These are phyloP conservation scores for Arthrinium phaeospermum DNA, from an alignment of 2,329 filamentous ascomycete species.

Conservation along the genomic window DNA sequence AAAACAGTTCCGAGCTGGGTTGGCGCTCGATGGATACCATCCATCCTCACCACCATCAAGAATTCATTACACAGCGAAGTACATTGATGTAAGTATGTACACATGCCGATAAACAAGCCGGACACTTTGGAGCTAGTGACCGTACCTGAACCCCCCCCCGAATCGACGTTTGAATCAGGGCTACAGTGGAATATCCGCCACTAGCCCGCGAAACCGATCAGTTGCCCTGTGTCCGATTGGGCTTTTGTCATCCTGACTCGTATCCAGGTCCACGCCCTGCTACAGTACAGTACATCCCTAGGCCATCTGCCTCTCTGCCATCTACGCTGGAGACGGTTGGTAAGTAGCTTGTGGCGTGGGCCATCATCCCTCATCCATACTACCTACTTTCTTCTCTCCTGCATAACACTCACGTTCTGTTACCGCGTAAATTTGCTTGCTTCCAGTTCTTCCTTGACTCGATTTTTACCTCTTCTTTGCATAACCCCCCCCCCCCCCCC, in stretches of 20 bases:
- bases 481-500: background rate
- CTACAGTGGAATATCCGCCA: conserved; percentile 4
- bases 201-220: conserved; percentile 14
- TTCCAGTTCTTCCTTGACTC: background rate
- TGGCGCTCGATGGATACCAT: background rate
- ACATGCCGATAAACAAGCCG: background rate
- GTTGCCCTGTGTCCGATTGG: background rate
- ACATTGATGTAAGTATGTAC: too few species aligned
- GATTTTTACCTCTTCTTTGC: background rate
- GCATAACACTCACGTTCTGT: background rate
- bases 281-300: background rate
- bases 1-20: background rate
- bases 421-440: background rate
- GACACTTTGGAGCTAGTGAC: background rate
- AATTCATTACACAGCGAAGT: background rate
- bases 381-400: background rate
- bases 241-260: conserved; percentile 3
- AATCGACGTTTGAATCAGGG: conserved; percentile 8
- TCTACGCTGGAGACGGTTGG: background rate
- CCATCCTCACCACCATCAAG: background rate
- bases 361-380: conserved; percentile 1
- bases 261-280: background rate
- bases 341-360: background rate
- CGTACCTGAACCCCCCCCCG: conserved; percentile 1
- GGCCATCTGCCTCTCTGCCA: background rate